Evolutionary conservation across 169 alveolate species (phyloP).

Genomic region (Nephromyces sp.): DNA sequence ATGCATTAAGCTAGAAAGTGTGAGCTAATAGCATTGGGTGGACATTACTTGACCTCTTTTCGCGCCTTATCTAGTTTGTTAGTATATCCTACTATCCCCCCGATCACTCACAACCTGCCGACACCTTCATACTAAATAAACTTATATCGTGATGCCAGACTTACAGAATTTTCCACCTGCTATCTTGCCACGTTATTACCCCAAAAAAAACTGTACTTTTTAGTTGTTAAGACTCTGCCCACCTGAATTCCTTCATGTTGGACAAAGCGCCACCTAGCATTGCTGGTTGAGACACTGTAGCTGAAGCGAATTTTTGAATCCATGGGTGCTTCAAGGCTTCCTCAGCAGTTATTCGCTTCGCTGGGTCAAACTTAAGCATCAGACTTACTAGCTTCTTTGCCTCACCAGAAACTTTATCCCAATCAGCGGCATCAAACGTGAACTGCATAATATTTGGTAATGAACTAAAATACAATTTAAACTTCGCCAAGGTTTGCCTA

Average conservation of each 20-base stretch:
- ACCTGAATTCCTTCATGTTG: constrained; percentile 68
- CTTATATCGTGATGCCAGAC: neutral
- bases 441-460: constrained; percentile 8
- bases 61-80: too few species aligned
- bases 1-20: too few species aligned
- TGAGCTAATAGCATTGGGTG: too few species aligned
- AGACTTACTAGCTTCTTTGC: constrained; percentile 74
- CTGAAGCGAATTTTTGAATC: constrained; percentile 58
- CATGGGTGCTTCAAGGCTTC: constrained; percentile 79
- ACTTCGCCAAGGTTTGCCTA: neutral
- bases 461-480: neutral
- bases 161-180: neutral
- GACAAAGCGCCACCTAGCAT: constrained; percentile 58
- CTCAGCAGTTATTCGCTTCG: constrained; percentile 74
- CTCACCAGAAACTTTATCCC: constrained; percentile 69
- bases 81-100: too few species aligned
- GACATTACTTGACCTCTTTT: too few species aligned
- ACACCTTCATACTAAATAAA: neutral
- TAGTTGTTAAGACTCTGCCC: constrained; percentile 26
- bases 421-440: constrained; percentile 50
- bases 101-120: neutral
- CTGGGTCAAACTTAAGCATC: constrained; percentile 74
- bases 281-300: constrained; percentile 47
- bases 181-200: too few species aligned
- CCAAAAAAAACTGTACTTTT: too few species aligned